A percentile compares a stretch with the other conserved stretches of the same genome.
Evolutionary conservation across 2,329 filamentous ascomycete species (phyloP).

Genomic region (Pseudogymnoascus sp.): DNA sequence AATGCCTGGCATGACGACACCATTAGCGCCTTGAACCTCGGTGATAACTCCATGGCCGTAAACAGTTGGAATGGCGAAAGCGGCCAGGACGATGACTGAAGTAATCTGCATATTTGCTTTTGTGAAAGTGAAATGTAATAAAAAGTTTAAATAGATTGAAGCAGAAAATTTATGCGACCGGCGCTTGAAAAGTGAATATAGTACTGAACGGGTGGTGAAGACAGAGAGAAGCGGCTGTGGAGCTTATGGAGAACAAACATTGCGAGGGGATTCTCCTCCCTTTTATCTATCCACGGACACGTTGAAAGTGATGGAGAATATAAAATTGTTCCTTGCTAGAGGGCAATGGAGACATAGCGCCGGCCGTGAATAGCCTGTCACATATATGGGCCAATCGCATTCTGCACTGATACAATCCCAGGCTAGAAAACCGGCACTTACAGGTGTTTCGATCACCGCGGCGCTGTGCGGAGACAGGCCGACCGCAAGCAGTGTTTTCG

Average conservation of each 20-base stretch:
- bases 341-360: not conserved
- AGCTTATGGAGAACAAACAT: not conserved
- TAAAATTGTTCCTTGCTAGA: not conserved
- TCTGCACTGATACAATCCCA: not conserved
- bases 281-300: not conserved
- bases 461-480: not conserved
- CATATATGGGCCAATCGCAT: not conserved
- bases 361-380: not conserved
- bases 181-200: constrained; percentile 8
- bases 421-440: not conserved
- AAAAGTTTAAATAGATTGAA: constrained; percentile 11
- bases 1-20: constrained; percentile 57
- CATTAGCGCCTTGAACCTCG: constrained; percentile 52
- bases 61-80: constrained; percentile 39
- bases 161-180: constrained; percentile 8
- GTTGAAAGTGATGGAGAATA: not conserved
- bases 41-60: constrained; percentile 55
- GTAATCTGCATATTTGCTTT: constrained; percentile 43
- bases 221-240: constrained; percentile 1
- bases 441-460: constrained; percentile 1
- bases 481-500: not conserved
- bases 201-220: not conserved
- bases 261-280: not conserved
- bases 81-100: constrained; percentile 40
- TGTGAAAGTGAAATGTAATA: not conserved